Conservation (phyloP, 805 yeast species). For the Hanseniaspora clermontiae region DNA sequence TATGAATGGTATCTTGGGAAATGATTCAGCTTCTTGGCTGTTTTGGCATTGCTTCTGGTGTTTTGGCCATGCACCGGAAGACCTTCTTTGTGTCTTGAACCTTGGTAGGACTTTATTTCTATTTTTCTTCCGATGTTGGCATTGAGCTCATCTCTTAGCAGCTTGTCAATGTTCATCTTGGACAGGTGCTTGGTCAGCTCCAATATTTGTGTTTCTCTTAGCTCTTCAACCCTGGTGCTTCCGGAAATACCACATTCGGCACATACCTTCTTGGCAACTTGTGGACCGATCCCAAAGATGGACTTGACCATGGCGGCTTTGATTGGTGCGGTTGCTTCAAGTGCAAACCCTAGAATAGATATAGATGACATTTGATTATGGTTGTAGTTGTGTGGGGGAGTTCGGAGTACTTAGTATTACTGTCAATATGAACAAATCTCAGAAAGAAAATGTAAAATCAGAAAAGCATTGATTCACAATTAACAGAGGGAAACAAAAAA, state of each 20-base stretch:
- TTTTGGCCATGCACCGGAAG: conserved; percentile 79
- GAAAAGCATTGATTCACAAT: too few relatives aligned
- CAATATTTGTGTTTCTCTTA: conserved; percentile 76
- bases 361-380: conserved; percentile 32
- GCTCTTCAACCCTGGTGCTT: conserved; percentile 84
- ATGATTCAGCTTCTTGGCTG: conserved; percentile 76
- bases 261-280: conserved; percentile 62
- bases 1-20: conserved; percentile 38
- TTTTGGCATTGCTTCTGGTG: conserved; percentile 79
- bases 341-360: conserved; percentile 40
- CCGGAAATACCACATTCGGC: conserved; percentile 87
- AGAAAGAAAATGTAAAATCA: too few relatives aligned
- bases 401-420: too few relatives aligned
- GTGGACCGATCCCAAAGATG: conserved; percentile 76
- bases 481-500: background rate
- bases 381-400: background rate
- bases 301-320: conserved; percentile 59
- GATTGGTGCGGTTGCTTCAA: conserved; percentile 32
- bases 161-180: conserved; percentile 70
- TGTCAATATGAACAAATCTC: too few relatives aligned
- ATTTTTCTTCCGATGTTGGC: conserved; percentile 70
- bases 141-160: conserved; percentile 57
- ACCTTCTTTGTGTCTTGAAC: conserved; percentile 79
- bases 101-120: conserved; percentile 71
- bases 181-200: conserved; percentile 78